A percentile compares a stretch with the other conserved stretches of the same genome.
Conservation (phyloP, 2,329 filamentous ascomycete genomes). For the Ceratocystis cubensis region DNA sequence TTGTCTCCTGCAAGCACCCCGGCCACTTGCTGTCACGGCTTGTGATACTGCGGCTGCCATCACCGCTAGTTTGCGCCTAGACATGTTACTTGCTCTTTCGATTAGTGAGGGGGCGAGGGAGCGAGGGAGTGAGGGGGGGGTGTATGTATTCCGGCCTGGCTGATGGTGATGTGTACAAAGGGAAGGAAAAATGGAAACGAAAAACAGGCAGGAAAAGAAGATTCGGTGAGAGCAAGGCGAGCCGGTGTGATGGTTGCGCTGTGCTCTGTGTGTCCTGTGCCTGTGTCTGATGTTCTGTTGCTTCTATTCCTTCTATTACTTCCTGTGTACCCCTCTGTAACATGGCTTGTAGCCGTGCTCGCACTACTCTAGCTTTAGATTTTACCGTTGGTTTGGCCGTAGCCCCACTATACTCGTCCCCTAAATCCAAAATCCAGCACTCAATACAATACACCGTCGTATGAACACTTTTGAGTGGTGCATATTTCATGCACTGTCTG, state of each 20-base stretch:
- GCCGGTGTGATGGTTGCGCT: neutral
- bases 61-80: conserved; percentile 20
- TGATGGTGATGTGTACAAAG: conserved; percentile 3
- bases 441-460: neutral
- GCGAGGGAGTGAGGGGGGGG: neutral
- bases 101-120: conserved; percentile 6
- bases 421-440: neutral
- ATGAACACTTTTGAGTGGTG: neutral
- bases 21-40: conserved; percentile 12
- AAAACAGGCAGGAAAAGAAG: neutral
- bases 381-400: neutral
- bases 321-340: neutral
- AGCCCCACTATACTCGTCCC: too few species aligned
- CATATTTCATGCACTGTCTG: neutral
- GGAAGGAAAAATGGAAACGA: conserved; percentile 3
- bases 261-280: conserved; percentile 1
- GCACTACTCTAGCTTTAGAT: neutral
- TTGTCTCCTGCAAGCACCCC: conserved; percentile 19
- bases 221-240: neutral
- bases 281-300: neutral
- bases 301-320: neutral
- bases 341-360: too few species aligned
- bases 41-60: conserved; percentile 18
- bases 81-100: neutral
- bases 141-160: neutral